Conservation (phyloP, 495 filamentous ascomycete species). For the Cudoniella acicularis region DNA sequence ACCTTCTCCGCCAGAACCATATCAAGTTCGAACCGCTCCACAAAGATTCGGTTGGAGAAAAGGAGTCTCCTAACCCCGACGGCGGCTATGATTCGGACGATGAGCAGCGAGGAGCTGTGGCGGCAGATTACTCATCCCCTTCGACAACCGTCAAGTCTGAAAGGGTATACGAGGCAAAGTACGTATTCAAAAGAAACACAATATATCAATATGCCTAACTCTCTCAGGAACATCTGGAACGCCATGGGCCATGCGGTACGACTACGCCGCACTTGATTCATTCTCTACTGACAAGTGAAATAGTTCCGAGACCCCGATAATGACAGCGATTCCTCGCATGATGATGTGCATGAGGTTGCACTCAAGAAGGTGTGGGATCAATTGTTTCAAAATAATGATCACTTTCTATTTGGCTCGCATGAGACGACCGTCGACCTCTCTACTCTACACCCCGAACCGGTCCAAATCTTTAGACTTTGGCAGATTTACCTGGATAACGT, state of each 20-base stretch:
- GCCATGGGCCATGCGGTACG: conserved; percentile 45
- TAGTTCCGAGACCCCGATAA: conserved; percentile 11
- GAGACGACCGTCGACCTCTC: conserved; percentile 15
- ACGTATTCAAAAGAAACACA: conserved; percentile 19
- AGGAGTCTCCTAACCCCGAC: conserved; percentile 15
- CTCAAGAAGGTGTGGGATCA: conserved; percentile 5
- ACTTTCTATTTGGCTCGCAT: conserved; percentile 27
- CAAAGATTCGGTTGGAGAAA: conserved; percentile 17
- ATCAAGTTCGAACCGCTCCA: conserved; percentile 30
- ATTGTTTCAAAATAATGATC: conserved; percentile 16
- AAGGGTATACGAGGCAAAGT: conserved; percentile 39
- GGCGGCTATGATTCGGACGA: conserved; percentile 27
- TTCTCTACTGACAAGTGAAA: conserved; percentile 11
- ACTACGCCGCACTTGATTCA: conserved; percentile 1
- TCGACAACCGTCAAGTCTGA: conserved; percentile 29
- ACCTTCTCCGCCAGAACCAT: conserved; percentile 46
- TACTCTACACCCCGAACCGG: conserved; percentile 57
- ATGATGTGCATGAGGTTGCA: conserved; percentile 13
- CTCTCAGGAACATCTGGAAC: conserved; percentile 43
- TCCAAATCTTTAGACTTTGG: conserved; percentile 71
- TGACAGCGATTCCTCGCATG: conserved; percentile 16
- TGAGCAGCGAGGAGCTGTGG: conserved; percentile 10
- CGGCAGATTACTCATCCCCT: conserved; percentile 11
- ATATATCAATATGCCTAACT: conserved; percentile 18
- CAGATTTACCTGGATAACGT: conserved; percentile 65